These are phyloP conservation scores for Macrolepiota fuliginosa DNA, from an alignment of 768 basidiomycete species.

Conservation along the genomic window DNA sequence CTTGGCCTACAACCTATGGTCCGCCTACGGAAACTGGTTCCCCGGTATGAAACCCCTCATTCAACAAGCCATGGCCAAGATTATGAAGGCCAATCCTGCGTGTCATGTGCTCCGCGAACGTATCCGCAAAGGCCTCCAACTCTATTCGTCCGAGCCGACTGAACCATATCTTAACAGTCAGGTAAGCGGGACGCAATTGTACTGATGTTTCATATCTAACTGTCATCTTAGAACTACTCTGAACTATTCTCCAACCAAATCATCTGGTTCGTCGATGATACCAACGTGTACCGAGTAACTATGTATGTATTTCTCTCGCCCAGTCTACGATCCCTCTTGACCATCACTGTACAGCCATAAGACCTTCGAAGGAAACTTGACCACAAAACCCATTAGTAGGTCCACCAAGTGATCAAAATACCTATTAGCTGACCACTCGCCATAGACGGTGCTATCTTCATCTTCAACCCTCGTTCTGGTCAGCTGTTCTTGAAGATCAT, in stretches of 20 bases:
- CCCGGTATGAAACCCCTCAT: constrained; percentile 97
- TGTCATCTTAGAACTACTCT: constrained; percentile 69
- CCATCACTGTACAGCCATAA: constrained; percentile 64
- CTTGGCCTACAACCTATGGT: constrained; percentile 97
- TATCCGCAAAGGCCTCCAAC: constrained; percentile 95
- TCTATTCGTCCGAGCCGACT: constrained; percentile 98
- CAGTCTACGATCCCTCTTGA: background rate
- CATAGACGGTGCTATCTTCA: constrained; percentile 92
- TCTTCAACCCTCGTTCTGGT: constrained; percentile 98
- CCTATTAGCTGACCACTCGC: constrained; percentile 11
- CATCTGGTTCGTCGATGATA: constrained; percentile 99
- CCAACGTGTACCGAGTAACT: constrained; percentile 99
- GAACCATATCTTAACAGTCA: constrained; percentile 99
- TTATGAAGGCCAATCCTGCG: constrained; percentile 99
- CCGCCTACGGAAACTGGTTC: constrained; percentile 99
- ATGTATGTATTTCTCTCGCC: constrained; percentile 47
- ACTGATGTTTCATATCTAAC: background rate
- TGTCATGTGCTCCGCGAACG: constrained; percentile 97
- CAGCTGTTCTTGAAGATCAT: constrained; percentile 99
- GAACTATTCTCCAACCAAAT: constrained; percentile 98
- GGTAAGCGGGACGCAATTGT: constrained; percentile 27
- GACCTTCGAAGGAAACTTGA: constrained; percentile 99
- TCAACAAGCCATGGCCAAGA: constrained; percentile 99
- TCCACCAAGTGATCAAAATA: background rate
- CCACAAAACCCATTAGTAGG: constrained; percentile 96